Conservation (phyloP, 768 basidiomycete genomes). For the Kwoniella sp. region DNA sequence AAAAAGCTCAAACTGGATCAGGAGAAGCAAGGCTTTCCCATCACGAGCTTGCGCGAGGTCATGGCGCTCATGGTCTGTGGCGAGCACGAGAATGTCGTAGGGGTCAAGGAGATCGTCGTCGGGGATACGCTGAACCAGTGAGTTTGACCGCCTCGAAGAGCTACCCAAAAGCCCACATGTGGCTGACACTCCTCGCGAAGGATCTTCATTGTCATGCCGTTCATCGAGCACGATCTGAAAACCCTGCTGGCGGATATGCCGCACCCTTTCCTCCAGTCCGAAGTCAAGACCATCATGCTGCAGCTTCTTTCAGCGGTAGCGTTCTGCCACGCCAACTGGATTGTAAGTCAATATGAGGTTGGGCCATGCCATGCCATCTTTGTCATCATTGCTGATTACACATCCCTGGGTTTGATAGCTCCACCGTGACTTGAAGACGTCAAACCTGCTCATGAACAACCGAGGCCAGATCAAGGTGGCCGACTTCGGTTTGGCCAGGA, state of each 20-base stretch:
- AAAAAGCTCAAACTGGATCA: conserved; percentile 98
- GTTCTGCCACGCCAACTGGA: conserved; percentile 95
- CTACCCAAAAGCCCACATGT: not conserved
- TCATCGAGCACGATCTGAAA: conserved; percentile 99
- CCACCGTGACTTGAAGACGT: conserved; percentile 94
- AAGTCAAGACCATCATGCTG: conserved; percentile 93
- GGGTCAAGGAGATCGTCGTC: conserved; percentile 95
- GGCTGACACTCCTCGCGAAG: conserved; percentile 55
- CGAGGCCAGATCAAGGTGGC: conserved; percentile 97
- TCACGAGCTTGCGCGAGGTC: conserved; percentile 89
- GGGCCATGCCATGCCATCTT: not conserved
- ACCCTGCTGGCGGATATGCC: conserved; percentile 92
- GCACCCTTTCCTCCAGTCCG: conserved; percentile 90
- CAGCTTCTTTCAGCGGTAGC: conserved; percentile 89
- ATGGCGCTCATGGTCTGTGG: conserved; percentile 88
- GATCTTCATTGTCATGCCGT: conserved; percentile 99
- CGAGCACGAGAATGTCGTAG: conserved; percentile 90
- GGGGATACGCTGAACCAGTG: conserved; percentile 98
- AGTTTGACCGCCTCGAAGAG: conserved; percentile 53
- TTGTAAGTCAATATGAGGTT: conserved; percentile 49
- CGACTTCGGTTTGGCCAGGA: conserved; percentile 91
- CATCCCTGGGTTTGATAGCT: conserved; percentile 50
- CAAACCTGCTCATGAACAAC: conserved; percentile 97
- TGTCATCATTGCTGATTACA: not conserved
- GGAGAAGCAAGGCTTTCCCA: conserved; percentile 97